Percentiles rank a stretch among this genome's conserved stretches.
Evolutionary conservation across 2,329 filamentous ascomycete species (phyloP).

Genomic region (Apiospora phragmitis): DNA sequence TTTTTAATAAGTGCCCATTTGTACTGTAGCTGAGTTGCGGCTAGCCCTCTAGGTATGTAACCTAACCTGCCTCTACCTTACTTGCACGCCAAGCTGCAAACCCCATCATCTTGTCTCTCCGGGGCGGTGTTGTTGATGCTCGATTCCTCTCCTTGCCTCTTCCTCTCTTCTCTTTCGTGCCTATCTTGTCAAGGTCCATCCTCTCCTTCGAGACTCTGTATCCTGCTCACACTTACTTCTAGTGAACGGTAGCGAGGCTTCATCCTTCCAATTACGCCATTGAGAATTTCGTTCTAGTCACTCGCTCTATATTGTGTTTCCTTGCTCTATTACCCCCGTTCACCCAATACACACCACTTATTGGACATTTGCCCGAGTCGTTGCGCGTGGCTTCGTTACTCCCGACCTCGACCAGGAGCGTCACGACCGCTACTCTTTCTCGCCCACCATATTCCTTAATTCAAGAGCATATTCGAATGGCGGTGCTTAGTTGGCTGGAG

Average conservation of each 20-base stretch:
- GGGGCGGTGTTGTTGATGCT: constrained; percentile 1
- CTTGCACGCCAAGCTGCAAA: constrained; percentile 2
- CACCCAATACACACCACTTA: not conserved
- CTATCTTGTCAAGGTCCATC: not conserved
- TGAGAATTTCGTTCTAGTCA: not conserved
- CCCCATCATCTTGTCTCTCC: not conserved
- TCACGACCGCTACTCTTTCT: not conserved
- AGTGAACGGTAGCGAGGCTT: not conserved
- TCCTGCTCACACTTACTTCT: not conserved
- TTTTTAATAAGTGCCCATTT: constrained; percentile 8
- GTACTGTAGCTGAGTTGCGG: constrained; percentile 4
- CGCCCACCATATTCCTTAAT: not conserved
- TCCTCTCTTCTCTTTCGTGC: not conserved
- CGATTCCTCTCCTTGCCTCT: not conserved
- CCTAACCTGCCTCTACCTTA: constrained; percentile 6
- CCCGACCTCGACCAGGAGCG: not conserved
- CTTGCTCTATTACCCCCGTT: not conserved
- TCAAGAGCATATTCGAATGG: constrained; percentile 1
- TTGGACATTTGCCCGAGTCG: not conserved
- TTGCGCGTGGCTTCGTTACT: not conserved
- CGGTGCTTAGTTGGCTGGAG: constrained; percentile 3
- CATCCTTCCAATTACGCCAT: not conserved
- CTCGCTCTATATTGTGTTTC: not conserved
- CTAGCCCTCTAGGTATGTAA: constrained; percentile 6
- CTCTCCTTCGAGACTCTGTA: not conserved